Evolutionary conservation across 1,284 basidiomycete genomes (phyloP), one percentile per base, ranked within the genome.

Genomic region (Apiotrichum sp.): DNA sequence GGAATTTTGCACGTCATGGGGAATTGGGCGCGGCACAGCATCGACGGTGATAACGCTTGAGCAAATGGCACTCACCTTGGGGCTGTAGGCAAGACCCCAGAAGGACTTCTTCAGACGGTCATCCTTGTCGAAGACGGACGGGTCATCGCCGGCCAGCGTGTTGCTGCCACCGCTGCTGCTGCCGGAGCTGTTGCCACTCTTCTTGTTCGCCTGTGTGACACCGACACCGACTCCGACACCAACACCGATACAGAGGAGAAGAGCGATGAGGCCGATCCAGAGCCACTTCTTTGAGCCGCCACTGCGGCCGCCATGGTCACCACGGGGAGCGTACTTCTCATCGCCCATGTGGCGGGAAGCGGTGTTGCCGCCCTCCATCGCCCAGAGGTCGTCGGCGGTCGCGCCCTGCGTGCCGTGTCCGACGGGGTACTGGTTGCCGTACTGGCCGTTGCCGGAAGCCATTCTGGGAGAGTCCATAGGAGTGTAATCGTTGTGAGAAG

Each of bases 21-120:
- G 22, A 22, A 22, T 22, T 22, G 22, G 22, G 22, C 22, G 22
- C 22, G 22, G 22, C 22, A 22, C 22, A 22, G 22, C 22, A 22
- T 22, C 22, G 22, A 22, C 22, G 22, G 22, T 22, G 22, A 22
- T 22, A 22, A 22, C 22, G 22, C 22, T 22, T 22, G 22, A 22
- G 22, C 22, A 22, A 22, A 22, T 22, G n/a, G 47, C 41, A 16
- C 49, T 36, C n/a, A 53, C 77, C 46, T 72, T 59, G 1, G 87
- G 86, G 0, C 85, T 86, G 72, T 89, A 89, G 0, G 86, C 86
- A n/a, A 89, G 66, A 35, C 82, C 87, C 66, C 79, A 89, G 77
- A 87, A 87, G 10, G 80, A 79, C 56, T 84, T 80, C 63, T 84
- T 79, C 47, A 90, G 75, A 8, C 78, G 73, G 4, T 78, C 49